Base-by-base conservation (phyloP, 805 yeast species). In the Sugiyamaella qingdaonensis region DNA sequence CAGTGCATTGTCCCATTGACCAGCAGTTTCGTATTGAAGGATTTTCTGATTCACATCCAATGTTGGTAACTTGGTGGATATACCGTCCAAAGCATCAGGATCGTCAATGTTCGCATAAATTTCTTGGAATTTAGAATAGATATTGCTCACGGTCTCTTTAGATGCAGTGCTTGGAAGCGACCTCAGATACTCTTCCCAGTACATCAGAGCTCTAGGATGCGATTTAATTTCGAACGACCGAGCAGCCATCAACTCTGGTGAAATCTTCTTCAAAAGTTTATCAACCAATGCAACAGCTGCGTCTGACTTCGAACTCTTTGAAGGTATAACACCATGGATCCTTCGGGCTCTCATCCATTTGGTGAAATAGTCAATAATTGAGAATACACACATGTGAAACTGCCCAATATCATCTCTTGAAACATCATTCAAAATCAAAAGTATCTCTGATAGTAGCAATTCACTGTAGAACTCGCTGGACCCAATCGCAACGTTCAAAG, bases 101-200 rank as follows among this genome's bases (percentile, higher is more conserved):
- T 95, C 99, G 61, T 89, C 92, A 47, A 94, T 81, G 53, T 81
- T 85, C 7, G 96, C 85, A 66, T 94, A 94, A 73, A 91, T 86
- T 27, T 78, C 77, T 61, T 88, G 89, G n/a, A 94, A 57, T 29
- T 61, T 61, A 10, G 62, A 53, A 31, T 64, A 60, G 2, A 67
- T 54, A 0, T 65, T 16, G 62, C 73, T 57, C 72, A 66, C 33
- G 54, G 61, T 45, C 31, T 66, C 56, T 49, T 58, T 68, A 13
- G 54, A 49, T 18, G 59, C 56, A 1, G 65, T 61, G 37, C 62
- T 59, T 1, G 67, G 71, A 16, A 59, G 69, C 48, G 66, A 64
- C 35, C 90, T 71, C 55, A 78, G 79, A 55, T 86, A 81, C 61
- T 88, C 88, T 60, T 94, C 99, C 62, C 88, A 73, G 65, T 88